A percentile compares a stretch with the other conserved stretches of the same genome.
These are phyloP conservation scores for Hordeum pubiflorum DNA, from an alignment of 202 grass and related monocot genomes.

Conservation along the genomic window DNA sequence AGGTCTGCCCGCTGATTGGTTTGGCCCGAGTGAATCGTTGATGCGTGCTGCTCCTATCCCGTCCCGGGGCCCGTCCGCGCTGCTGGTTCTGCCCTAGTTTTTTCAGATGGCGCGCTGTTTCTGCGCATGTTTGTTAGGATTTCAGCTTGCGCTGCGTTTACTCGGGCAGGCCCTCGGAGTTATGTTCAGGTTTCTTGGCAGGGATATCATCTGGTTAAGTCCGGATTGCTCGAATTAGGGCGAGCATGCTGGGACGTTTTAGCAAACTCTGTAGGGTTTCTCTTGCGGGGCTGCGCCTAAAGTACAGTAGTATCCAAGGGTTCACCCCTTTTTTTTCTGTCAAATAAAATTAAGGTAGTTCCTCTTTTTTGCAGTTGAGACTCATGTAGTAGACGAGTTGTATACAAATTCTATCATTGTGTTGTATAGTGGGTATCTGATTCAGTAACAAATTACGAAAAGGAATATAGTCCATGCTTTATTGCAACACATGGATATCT, in stretches of 20 bases:
- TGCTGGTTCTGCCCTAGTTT: slow-evolving; percentile 8
- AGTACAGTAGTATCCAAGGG: not conserved
- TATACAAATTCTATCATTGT: not conserved
- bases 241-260: not conserved
- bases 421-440: not conserved
- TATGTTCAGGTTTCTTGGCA: not conserved
- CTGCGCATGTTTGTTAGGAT: not conserved
- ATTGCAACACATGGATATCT: not conserved
- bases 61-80: not conserved
- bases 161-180: not conserved
- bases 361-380: not conserved
- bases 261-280: not conserved
- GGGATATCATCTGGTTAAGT: not conserved
- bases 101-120: not conserved
- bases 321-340: not conserved
- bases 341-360: not conserved
- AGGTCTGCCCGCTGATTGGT: not conserved
- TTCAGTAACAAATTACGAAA: not conserved
- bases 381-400: not conserved
- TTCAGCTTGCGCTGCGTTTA: not conserved
- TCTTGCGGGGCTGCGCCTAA: not conserved
- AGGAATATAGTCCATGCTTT: not conserved
- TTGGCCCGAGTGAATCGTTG: not conserved
- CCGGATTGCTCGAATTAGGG: not conserved
- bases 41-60: not conserved